A percentile compares a stretch with the other conserved stretches of the same genome.
These are phyloP conservation scores for Monosporascus sp. DNA, from an alignment of 2,329 filamentous ascomycete genomes.

Conservation along the genomic window DNA sequence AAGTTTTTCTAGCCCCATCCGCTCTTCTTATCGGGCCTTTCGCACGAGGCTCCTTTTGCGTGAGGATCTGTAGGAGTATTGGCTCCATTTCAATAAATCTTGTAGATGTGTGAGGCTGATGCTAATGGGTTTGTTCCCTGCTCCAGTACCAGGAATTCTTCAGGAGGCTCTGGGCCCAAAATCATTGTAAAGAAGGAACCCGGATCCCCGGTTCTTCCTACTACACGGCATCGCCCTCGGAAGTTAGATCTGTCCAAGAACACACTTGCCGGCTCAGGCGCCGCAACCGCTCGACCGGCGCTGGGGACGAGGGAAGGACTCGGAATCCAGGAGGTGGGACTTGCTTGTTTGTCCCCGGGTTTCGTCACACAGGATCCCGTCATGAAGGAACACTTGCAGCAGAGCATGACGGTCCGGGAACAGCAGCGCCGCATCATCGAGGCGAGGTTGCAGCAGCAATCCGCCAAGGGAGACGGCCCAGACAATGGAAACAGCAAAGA, in stretches of 20 bases:
- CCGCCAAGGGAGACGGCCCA: constrained; percentile 68
- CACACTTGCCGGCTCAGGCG: constrained; percentile 41
- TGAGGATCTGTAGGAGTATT: too few relatives aligned
- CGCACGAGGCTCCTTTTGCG: constrained; percentile 9
- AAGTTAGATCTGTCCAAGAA: constrained; percentile 73
- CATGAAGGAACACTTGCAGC: constrained; percentile 91
- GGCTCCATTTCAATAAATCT: too few relatives aligned
- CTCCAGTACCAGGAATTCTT: constrained; percentile 46
- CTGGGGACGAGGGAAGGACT: constrained; percentile 74
- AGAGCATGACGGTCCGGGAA: constrained; percentile 88
- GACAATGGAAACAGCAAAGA: constrained; percentile 50
- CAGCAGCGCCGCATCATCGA: constrained; percentile 95
- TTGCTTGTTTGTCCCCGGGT: constrained; percentile 90
- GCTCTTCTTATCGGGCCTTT: constrained; percentile 7
- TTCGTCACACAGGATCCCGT: constrained; percentile 95
- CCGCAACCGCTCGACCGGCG: constrained; percentile 62
- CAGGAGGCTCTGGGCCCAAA: constrained; percentile 52
- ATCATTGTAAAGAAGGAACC: constrained; percentile 97
- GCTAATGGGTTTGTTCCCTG: constrained; percentile 23
- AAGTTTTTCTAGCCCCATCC: constrained; percentile 11
- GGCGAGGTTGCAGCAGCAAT: constrained; percentile 79
- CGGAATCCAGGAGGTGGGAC: constrained; percentile 84
- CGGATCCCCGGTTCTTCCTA: constrained; percentile 72
- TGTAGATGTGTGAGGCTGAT: background rate
- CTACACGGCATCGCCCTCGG: constrained; percentile 68